phyloP scores from a whole-genome alignment of 345 rosid species.

The Pugionium cornutum region DNA sequence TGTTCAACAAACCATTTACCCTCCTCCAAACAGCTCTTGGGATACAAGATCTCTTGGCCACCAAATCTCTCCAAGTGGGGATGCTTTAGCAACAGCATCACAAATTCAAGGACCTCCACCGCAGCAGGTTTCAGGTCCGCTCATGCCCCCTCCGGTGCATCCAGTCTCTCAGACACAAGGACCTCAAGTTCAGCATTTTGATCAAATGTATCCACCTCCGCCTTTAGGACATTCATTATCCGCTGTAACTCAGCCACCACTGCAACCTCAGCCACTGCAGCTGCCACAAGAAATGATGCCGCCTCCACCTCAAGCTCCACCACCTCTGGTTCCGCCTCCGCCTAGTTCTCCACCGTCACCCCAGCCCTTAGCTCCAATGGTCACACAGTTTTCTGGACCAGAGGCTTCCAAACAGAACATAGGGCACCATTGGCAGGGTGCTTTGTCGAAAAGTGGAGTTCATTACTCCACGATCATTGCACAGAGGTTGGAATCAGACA shows the following conservation, averaged over 20 bases:
- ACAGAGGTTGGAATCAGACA: slow-evolving; percentile 64
- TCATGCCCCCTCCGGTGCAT: slow-evolving; percentile 69
- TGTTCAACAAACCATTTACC: slow-evolving; percentile 64
- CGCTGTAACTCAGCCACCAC: slow-evolving; percentile 41
- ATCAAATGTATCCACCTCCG: slow-evolving; percentile 60
- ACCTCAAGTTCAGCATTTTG: slow-evolving; percentile 61
- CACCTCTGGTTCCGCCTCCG: slow-evolving; percentile 72
- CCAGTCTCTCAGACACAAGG: slow-evolving; percentile 75
- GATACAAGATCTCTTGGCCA: slow-evolving; percentile 64
- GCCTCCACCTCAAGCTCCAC: slow-evolving; percentile 55
- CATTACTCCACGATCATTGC: slow-evolving; percentile 84
- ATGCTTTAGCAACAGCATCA: slow-evolving; percentile 52
- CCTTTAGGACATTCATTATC: slow-evolving; percentile 42
- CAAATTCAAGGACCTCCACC: slow-evolving; percentile 34
- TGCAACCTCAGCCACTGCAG: slow-evolving; percentile 50
- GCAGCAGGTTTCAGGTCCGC: slow-evolving; percentile 57
- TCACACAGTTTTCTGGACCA: slow-evolving; percentile 45
- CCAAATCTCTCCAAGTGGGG: slow-evolving; percentile 54
- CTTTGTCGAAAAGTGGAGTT: slow-evolving; percentile 83
- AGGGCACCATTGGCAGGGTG: slow-evolving; percentile 78
- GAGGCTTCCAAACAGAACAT: slow-evolving; percentile 49
- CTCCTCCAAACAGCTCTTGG: slow-evolving; percentile 74
- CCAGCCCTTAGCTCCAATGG: slow-evolving; percentile 48
- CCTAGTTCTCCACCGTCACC: slow-evolving; percentile 75
- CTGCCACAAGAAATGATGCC: slow-evolving; percentile 46